Evolutionary conservation across 805 yeast genomes (phyloP), one percentile per base, ranked within the genome.

Genomic region (Zygosaccharomyces bailii): DNA sequence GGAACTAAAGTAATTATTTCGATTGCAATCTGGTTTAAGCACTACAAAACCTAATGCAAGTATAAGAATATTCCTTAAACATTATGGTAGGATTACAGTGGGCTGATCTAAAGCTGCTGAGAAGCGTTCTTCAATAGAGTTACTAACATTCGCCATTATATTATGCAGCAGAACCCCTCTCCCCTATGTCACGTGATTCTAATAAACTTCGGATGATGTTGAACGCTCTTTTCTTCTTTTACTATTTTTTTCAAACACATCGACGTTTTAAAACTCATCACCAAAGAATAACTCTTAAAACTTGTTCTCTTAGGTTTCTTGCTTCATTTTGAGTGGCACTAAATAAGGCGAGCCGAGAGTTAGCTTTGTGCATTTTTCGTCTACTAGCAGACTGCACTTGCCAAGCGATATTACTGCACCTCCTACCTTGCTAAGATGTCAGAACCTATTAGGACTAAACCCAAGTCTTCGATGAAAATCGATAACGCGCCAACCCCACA

Each of bases 401-500:
- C 17, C 34, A 37, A 27, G 16, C 6, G 14, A n/a, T 5, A n/a
- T n/a, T 27, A 27, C 14, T 3, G 31, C 13, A n/a, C 7, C 31
- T 7, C 31, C 32, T 21, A 9, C 25, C 9, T 21, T 9, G 5
- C 8, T 21, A 21, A 21, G 6, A 88, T 89, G 96, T 79, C 91
- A 39, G 91, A 84, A 68, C 96, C 96, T 32, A 89, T 89, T 68
- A 85, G 83, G 72, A 80, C 80, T 61, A 68, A 72, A 43, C 57
- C 61, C 6, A 59, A 55, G 34, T 59, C 63, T 19, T 63, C 76
- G 45, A 84, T 84, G 62, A 87, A 86, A 63, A 79, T 86, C 53
- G 84, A 91, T 51, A 80, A 82, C 59, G 98, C 99, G 5, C 99
- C 99, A 35, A 93, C 99, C 1, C 99, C 99, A 4, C 99, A 93